Percentiles rank a stretch among this genome's conserved stretches.
Evolutionary conservation across 2,329 filamentous ascomycete species (phyloP).

Genomic region (Colletotrichum cuscutae): DNA sequence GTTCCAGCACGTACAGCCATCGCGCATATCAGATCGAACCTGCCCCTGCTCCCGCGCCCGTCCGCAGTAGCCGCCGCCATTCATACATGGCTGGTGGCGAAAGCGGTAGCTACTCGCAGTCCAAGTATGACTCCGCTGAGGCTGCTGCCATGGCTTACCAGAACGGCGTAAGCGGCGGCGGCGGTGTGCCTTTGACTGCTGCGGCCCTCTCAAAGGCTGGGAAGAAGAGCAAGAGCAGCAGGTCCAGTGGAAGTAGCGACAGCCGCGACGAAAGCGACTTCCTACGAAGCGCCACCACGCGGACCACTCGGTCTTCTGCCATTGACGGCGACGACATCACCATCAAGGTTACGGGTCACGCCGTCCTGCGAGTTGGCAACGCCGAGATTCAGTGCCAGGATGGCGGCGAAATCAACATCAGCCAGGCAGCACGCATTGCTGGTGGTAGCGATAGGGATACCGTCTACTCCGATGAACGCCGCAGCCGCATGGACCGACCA

Average conservation of each 20-base stretch:
- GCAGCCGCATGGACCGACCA: slow-evolving; percentile 55
- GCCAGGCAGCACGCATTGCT: slow-evolving; percentile 49
- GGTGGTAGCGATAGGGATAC: slow-evolving; percentile 64
- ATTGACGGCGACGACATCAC: slow-evolving; percentile 66
- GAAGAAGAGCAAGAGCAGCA: slow-evolving; percentile 60
- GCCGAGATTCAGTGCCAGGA: slow-evolving; percentile 68
- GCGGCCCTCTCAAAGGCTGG: slow-evolving; percentile 64
- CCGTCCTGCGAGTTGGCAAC: slow-evolving; percentile 65
- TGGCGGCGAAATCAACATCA: slow-evolving; percentile 70
- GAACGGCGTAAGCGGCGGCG: slow-evolving; percentile 59
- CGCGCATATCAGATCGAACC: slow-evolving; percentile 54
- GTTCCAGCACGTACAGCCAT: slow-evolving; percentile 49
- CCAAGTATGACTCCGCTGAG: slow-evolving; percentile 57
- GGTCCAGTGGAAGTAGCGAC: slow-evolving; percentile 66
- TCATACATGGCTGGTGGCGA: slow-evolving; percentile 53
- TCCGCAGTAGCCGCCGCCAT: slow-evolving; percentile 46
- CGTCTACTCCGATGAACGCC: slow-evolving; percentile 60
- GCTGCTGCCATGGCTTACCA: slow-evolving; percentile 61
- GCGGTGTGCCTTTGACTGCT: slow-evolving; percentile 61
- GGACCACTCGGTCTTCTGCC: slow-evolving; percentile 64
- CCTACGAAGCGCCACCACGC: slow-evolving; percentile 69
- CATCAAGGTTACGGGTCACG: slow-evolving; percentile 67
- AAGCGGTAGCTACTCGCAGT: slow-evolving; percentile 47
- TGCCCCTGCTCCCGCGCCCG: slow-evolving; percentile 38
- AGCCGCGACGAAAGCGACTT: slow-evolving; percentile 74